Evolutionary conservation across 2,329 filamentous ascomycete genomes (phyloP).

Genomic region (Colletotrichum sansevieriae): DNA sequence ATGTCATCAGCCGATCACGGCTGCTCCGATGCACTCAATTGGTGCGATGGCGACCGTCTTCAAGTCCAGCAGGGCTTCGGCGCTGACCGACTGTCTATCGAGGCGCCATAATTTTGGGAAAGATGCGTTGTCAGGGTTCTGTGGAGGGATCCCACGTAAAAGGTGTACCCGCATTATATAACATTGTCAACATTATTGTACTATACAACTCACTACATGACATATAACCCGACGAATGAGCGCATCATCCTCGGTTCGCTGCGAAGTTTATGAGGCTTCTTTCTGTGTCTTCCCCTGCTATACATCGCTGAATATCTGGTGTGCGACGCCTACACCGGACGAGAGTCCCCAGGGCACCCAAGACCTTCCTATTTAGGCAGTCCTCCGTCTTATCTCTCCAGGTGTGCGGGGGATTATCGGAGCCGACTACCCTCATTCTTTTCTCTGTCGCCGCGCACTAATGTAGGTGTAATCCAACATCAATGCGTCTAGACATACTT

Average conservation of each 20-base stretch:
- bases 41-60: not conserved
- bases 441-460: not conserved
- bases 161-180: not conserved
- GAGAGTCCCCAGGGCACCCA: not conserved
- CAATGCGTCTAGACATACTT: not conserved
- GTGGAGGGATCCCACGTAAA: not conserved
- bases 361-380: slow-evolving; percentile 35
- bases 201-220: slow-evolving; percentile 9
- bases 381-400: slow-evolving; percentile 32
- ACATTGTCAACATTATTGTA: slow-evolving; percentile 17
- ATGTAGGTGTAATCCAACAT: slow-evolving; percentile 37
- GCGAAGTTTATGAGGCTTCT: too few relatives aligned
- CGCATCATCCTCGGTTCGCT: too few relatives aligned
- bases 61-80: slow-evolving; percentile 8
- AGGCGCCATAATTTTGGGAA: too few relatives aligned
- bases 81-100: slow-evolving; percentile 18
- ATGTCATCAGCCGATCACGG: not conserved
- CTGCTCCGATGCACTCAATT: not conserved
- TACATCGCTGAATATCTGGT: too few relatives aligned
- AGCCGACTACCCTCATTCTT: slow-evolving; percentile 1
- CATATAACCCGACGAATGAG: not conserved
- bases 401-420: slow-evolving; percentile 26
- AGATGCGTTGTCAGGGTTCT: too few relatives aligned
- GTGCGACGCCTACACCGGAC: not conserved
- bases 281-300: too few relatives aligned